Evolutionary conservation across 176 grass and related monocot genomes (phyloP).

Genomic region (Urochloa ruziziensis): DNA sequence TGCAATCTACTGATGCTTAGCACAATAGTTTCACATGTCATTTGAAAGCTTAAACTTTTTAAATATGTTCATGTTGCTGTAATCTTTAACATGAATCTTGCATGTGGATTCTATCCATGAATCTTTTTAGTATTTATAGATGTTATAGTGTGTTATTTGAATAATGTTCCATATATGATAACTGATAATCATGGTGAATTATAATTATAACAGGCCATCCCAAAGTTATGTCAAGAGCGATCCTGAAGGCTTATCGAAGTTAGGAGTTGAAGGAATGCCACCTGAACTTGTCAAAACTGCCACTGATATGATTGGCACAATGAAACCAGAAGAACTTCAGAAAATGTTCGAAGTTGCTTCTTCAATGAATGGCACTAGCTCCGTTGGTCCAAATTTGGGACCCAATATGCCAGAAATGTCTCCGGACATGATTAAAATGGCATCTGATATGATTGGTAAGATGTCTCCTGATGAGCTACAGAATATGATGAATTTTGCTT

Average conservation of each 20-base stretch:
- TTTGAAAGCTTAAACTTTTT: slow-evolving; percentile 2
- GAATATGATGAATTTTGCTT: slow-evolving; percentile 71
- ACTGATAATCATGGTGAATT: slow-evolving; percentile 27
- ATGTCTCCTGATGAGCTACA: slow-evolving; percentile 88
- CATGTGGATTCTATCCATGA: slow-evolving; percentile 4
- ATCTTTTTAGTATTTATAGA: neutral
- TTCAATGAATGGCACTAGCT: slow-evolving; percentile 56
- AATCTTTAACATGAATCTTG: neutral
- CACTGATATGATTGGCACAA: slow-evolving; percentile 68
- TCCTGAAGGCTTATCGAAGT: slow-evolving; percentile 41
- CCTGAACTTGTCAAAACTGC: slow-evolving; percentile 87
- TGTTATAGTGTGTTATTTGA: neutral
- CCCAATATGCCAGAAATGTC: slow-evolving; percentile 80
- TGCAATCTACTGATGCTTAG: neutral
- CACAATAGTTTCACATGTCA: neutral
- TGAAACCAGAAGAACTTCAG: slow-evolving; percentile 93
- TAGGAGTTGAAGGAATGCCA: slow-evolving; percentile 77
- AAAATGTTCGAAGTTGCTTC: slow-evolving; percentile 85
- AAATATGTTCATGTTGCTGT: neutral
- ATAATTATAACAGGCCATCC: slow-evolving; percentile 51
- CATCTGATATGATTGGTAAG: slow-evolving; percentile 77
- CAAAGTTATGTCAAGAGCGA: slow-evolving; percentile 56
- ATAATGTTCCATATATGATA: neutral
- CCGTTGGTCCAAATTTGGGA: slow-evolving; percentile 58
- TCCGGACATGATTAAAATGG: slow-evolving; percentile 89